Base-by-base conservation (phyloP, 192 early-diverging fungal species). In the Coemansia asiatica region DNA sequence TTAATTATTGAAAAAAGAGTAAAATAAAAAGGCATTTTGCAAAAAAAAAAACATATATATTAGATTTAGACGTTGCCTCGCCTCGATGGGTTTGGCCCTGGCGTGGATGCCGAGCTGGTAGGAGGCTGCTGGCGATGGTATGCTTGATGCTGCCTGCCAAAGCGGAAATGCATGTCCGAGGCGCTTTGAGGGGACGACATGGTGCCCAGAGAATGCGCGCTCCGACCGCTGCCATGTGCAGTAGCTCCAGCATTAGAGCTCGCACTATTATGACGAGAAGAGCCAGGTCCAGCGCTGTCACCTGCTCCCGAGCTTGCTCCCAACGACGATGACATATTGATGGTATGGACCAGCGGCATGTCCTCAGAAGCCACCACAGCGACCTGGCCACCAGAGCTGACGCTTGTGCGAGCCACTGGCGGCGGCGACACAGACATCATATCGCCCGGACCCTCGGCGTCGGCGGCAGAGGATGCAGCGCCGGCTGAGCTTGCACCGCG, bases 291-390 rank as follows among this genome's bases (percentile, higher is more conserved):
- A n/a, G n/a, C n/a, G n/a, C n/a, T n/a, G n/a, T n/a, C n/a, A n/a
- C n/a, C n/a, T n/a, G n/a, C n/a, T n/a, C n/a, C n/a, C n/a, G n/a
- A n/a, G 35, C 35, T 10, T 10, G 35, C 35, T 36, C 50, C n/a
- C 23, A 51, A 22, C 48, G 48, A 22, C 48, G n/a, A n/a, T n/a
- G 23, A 23, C 22, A 26, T 18, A 3, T 13, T 27, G 26, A 63
- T 33, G 50, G 46, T 50, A 21, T 63, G 49, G 15, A 28, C 61
- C 49, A 63, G 49, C 29, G 61, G 61, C 31, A 36, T n/a, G 27
- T 63, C 61, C 3, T 54, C 22, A 2, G 51, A 44, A 1, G 40
- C 40, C 40, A 44, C 40, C 40, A 13, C 40, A 16, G 40, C 15
- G 12, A 44, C 40, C 40, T n/a, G 60, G 3, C 50, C 50, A 12